Evolutionary conservation across 805 yeast species (phyloP).

Genomic region (Candida saitoana): DNA sequence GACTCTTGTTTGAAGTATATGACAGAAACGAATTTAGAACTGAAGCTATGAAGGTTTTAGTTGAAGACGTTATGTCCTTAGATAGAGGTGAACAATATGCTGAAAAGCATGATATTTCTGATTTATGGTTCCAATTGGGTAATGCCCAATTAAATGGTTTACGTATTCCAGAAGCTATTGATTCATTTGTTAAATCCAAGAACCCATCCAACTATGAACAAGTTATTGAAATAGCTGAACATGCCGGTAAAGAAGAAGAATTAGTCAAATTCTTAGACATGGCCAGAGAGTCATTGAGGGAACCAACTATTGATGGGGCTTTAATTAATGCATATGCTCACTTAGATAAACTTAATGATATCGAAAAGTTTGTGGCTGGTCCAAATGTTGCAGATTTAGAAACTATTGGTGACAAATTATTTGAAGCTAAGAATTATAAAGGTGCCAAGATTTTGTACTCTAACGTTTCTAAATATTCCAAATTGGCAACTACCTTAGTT

Average conservation of each 20-base stretch:
- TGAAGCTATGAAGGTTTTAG: constrained; percentile 85
- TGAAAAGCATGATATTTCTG: constrained; percentile 80
- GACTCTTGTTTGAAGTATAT: constrained; percentile 84
- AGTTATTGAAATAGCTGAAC: constrained; percentile 90
- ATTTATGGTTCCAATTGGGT: constrained; percentile 93
- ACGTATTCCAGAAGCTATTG: constrained; percentile 86
- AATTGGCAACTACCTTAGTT: constrained; percentile 94
- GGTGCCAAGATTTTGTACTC: constrained; percentile 89
- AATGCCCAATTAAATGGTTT: constrained; percentile 92
- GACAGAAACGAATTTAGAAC: constrained; percentile 72
- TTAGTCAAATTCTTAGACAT: constrained; percentile 77
- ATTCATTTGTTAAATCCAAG: constrained; percentile 85
- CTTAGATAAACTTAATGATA: constrained; percentile 68
- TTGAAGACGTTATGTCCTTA: constrained; percentile 87
- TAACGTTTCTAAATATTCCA: constrained; percentile 88
- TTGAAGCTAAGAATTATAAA: constrained; percentile 74
- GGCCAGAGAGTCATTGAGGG: constrained; percentile 91
- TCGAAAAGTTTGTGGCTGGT: constrained; percentile 77
- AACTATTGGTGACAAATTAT: constrained; percentile 85
- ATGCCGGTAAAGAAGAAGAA: constrained; percentile 95
- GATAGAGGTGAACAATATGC: constrained; percentile 94
- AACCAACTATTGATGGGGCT: constrained; percentile 90
- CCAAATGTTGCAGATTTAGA: constrained; percentile 93
- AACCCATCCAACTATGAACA: constrained; percentile 87
- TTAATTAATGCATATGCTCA: constrained; percentile 83